Evolutionary conservation across 306 rosid genomes (phyloP), one percentile per base, ranked within the genome.

Genomic region (Arachis stenosperma): DNA sequence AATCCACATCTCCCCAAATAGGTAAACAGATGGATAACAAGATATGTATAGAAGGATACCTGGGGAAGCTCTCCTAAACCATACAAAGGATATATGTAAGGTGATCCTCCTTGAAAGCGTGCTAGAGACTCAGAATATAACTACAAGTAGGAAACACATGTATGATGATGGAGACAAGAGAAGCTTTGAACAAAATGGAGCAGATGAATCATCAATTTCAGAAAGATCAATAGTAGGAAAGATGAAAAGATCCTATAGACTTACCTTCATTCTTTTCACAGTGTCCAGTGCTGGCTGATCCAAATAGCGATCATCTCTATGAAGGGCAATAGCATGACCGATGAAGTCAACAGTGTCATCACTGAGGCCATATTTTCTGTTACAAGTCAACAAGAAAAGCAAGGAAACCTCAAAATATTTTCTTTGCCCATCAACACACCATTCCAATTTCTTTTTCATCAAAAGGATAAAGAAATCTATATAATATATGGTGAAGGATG

Each of bases 11-110:
- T 33, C 64, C 22, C 13, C 54, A 61, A 70, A 14, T 37, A 33
- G 57, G 67, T 76, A 56, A 75, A 62, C 58, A 60, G 5, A 71
- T 11, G 33, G 58, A 3, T 22, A 14, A 68, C 62, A 13, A 65
- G 12, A 61, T 7, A 12, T 10, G 46, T 15, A 70, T 51, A 57
- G 59, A n/a, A 43, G 27, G 9, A 72, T 81, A 90, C 97, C 98
- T 94, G 98, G 4, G 98, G 98, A 70, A 94, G 98, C 88, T 94
- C 98, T 83, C 98, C 98, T 71, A 94, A 79, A 74, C 98, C 98
- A 81, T 94, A 94, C 85, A 94, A 84, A 53, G 98, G 97, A 84
- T 94, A 91, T 75, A 94, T 94, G 86, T 94, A 94, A 39, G 98
- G 97, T 9, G 98, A 94, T 61, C 98, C 98, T 74, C 99, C 99